These are phyloP conservation scores for Sarocladium oryzae DNA, from an alignment of 2,329 filamentous ascomycete genomes.

Conservation along the genomic window DNA sequence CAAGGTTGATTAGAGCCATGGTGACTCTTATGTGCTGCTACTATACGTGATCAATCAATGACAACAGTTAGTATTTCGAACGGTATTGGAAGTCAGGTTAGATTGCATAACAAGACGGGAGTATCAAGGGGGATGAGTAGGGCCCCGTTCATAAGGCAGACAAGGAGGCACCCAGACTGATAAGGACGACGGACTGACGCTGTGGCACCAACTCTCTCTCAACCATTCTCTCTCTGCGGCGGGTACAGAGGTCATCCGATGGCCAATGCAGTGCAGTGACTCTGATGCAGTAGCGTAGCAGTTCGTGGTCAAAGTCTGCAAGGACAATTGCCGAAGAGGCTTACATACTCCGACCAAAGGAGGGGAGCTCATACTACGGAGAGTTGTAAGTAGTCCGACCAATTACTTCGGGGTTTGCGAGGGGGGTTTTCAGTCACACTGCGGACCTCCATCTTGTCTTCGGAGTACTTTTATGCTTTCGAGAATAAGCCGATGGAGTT, in stretches of 20 bases:
- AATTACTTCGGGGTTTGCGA: neutral
- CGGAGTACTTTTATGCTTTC: neutral
- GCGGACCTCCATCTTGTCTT: neutral
- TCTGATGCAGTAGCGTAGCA: neutral
- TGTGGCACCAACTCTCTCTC: neutral
- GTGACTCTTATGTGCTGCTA: neutral
- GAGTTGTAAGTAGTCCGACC: neutral
- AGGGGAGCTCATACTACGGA: neutral
- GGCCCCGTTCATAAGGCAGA: neutral
- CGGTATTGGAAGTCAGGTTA: neutral
- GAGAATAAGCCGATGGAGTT: neutral
- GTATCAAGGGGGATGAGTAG: neutral
- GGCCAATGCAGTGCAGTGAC: neutral
- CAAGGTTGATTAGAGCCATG: neutral
- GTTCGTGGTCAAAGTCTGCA: neutral
- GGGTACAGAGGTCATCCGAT: neutral
- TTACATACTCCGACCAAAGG: neutral
- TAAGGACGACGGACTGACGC: neutral
- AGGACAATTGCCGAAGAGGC: neutral
- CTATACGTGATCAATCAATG: neutral
- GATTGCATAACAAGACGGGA: neutral
- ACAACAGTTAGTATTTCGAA: neutral
- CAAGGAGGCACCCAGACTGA: neutral
- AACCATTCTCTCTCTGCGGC: too few relatives aligned
- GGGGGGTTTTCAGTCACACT: neutral